phyloP scores from a whole-genome alignment of 2,329 filamentous ascomycete genomes.

The Fusarium brevicatenulatum region DNA sequence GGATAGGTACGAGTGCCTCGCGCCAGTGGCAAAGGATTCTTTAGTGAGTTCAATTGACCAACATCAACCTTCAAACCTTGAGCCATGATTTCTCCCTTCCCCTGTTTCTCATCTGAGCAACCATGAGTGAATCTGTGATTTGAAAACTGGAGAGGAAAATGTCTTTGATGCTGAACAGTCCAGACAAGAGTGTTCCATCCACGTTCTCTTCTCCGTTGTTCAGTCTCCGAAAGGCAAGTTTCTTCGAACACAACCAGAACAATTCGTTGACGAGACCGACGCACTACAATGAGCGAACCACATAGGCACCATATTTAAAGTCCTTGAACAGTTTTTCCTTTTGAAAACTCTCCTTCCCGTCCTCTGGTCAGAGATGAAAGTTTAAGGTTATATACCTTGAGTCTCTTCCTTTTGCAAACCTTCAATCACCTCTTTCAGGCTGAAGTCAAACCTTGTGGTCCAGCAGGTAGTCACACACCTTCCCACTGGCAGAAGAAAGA shows the following conservation, averaged over 20 bases:
- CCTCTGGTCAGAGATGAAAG: neutral
- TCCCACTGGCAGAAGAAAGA: no score
- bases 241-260: neutral
- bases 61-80: neutral
- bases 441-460: neutral
- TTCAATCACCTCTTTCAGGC: no score
- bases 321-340: neutral
- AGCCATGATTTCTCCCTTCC: neutral
- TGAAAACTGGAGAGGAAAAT: no score
- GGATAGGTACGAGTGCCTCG: neutral
- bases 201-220: neutral
- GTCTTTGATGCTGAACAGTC: neutral
- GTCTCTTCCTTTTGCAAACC: neutral
- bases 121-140: no score
- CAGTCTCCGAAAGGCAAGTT: neutral
- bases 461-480: neutral
- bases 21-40: neutral
- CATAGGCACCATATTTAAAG: no score
- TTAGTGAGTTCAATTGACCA: neutral
- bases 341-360: accelerated
- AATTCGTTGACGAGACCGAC: no score
- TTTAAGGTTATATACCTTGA: neutral
- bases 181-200: neutral
- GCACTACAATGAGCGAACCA: neutral
- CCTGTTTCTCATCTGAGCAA: neutral